Base-by-base conservation (phyloP, 768 basidiomycete genomes). In the Epithele typhae region DNA sequence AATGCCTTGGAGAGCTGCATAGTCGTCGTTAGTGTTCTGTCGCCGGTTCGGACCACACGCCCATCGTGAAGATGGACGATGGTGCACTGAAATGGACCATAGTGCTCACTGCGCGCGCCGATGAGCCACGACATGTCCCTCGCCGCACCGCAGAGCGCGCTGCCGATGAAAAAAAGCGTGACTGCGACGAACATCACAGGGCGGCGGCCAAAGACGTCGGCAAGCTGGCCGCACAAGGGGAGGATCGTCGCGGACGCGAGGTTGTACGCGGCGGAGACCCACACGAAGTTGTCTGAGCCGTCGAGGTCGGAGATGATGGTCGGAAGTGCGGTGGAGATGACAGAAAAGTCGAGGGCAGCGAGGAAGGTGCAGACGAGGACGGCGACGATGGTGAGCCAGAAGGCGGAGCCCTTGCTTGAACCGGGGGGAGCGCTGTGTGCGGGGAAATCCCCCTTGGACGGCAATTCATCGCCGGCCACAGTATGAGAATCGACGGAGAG, bases 91-190 rank as follows among this genome's bases (percentile, higher is more conserved):
- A 7, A 7, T 7, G 14, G 27, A 30, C 27, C 8, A 7, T 7
- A 30, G 27, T 14, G 14, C 27, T 30, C 14, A 30, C 27, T 40
- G 18, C 73, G 54, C 0, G 66, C 71, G 6, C 62, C 70, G 38
- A 75, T 73, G 7, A 72, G 51, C 66, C 67, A 66, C 6, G 50
- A 44, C 68, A 75, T 71, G 45, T 41, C 68, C 25, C 65, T 57
- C 0, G 72, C 68, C 0, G 67, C 60, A 0, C 70, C 75, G 12
- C 60, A 63, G 1, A 75, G n/a, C 0, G 69, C 72, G 15, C 64
- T 66, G 0, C 75, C 74, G 18, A 71, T n/a, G 1, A 68, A 67
- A 43, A 72, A 72, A 8, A 65, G 40, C 0, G 57, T 21, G 10
- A 70, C 49, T 18, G 58, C 55, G 0, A 48, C 51, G 4, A 70